Base-by-base conservation (phyloP, 73 alveolate species). In the Breviolum minutum region DNA sequence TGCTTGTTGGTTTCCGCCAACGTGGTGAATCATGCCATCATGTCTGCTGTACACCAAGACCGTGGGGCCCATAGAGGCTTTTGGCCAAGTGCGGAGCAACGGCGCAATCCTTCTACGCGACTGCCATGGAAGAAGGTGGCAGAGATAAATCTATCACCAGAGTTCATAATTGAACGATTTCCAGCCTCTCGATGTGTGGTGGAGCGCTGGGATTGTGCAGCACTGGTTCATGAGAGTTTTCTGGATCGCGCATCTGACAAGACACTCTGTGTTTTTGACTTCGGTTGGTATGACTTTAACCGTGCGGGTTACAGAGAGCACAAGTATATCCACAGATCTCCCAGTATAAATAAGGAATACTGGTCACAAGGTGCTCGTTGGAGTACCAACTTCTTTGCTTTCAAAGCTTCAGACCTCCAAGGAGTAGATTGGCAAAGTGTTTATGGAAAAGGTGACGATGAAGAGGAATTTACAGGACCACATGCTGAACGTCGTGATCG, bases 171-270 rank as follows among this genome's bases (percentile, higher is more conserved):
- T 29, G 97, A 92, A 24, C 97, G 97, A 62, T 92, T 92, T 61
- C 97, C 97, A 10, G 97, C 97, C 54, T 92, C 97, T 6, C 97
- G 89, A 13, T 92, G 97, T 29, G 97, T 92, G 97, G 97, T 92
- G 64, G 97, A 92, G 97, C 97, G 97, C 64, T 92, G 97, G 97
- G 97, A 92, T 20, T 92, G 97, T 20, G 97, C 97, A n/a, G 97
- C 97, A 2, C 80, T 92, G 89, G 97, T 92, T 24, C 97, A 92
- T 83, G 97, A 92, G 89, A 92, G 97, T 62, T 17, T 61, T 48
- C 81, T 92, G 90, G 80, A 62, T 62, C 77, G 94, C 26, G 91
- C 73, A 26, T 17, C 74, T 13, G 91, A 82, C 91, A 48, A 82
- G 74, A 82, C 91, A 24, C 73, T 82, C 69, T 92, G 97, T 40